phyloP scores from a whole-genome alignment of 371 early-diverging fungal species.

The Mycotypha africana region DNA sequence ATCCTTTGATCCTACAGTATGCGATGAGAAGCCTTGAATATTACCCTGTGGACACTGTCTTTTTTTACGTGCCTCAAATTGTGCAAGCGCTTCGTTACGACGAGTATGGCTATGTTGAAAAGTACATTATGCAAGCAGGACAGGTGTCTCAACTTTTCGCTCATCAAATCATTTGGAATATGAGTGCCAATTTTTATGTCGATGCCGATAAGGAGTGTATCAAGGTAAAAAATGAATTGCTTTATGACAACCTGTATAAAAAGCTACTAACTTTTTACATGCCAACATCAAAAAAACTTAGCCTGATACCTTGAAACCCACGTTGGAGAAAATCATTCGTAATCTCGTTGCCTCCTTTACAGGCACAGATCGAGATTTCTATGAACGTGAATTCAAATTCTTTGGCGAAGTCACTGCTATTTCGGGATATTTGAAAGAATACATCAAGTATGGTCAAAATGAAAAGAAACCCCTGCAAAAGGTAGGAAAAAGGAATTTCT shows the following conservation, averaged over 20 bases:
- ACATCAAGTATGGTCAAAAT: constrained; percentile 87
- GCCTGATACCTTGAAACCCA: constrained; percentile 80
- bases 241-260: neutral
- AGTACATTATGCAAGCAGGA: constrained; percentile 90
- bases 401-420: constrained; percentile 94
- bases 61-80: constrained; percentile 98
- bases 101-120: constrained; percentile 82
- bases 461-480: constrained; percentile 86
- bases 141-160: constrained; percentile 92
- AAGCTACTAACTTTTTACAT: neutral
- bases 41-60: constrained; percentile 88
- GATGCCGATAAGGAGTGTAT: constrained; percentile 74
- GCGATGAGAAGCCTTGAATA: constrained; percentile 87
- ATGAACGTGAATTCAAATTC: constrained; percentile 93
- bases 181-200: constrained; percentile 95
- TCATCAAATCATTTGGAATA: constrained; percentile 99
- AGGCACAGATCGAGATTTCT: constrained; percentile 84
- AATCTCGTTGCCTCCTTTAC: constrained; percentile 75
- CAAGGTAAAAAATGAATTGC: constrained; percentile 17
- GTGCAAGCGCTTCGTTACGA: constrained; percentile 97
- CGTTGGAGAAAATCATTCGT: constrained; percentile 80
- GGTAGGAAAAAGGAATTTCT: no score
- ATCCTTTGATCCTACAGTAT: constrained; percentile 91
- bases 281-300: constrained; percentile 1
- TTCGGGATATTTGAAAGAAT: constrained; percentile 95